Conservation (phyloP, 2,329 filamentous ascomycete genomes). For the Stemphylium beticola region DNA sequence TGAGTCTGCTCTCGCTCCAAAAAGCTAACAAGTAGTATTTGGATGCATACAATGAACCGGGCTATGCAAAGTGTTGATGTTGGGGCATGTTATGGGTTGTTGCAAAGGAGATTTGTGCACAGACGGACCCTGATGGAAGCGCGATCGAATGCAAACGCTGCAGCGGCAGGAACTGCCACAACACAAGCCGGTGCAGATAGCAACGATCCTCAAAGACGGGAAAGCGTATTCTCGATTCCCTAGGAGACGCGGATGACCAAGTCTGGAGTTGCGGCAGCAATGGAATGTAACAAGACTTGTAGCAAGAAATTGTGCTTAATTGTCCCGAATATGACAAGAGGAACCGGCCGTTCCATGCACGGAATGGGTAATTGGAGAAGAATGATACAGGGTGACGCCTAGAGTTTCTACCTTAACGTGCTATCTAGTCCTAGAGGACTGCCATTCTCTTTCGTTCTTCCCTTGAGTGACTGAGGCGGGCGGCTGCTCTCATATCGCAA, state of each 20-base stretch:
- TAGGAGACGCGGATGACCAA: background rate
- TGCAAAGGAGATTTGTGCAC: constrained; percentile 23
- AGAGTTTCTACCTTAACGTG: no score
- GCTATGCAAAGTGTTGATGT: constrained; percentile 20
- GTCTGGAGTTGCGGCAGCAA: background rate
- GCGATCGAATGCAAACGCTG: constrained; percentile 29
- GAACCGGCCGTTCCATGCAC: constrained; percentile 18
- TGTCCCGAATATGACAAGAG: constrained; percentile 14
- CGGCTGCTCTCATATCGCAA: no score
- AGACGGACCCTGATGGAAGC: constrained; percentile 22
- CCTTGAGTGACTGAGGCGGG: no score
- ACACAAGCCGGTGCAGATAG: constrained; percentile 17
- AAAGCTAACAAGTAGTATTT: constrained; percentile 41
- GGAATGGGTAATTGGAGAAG: constrained; percentile 3
- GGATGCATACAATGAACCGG: constrained; percentile 37
- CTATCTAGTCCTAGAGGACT: no score
- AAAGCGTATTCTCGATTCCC: constrained; percentile 12
- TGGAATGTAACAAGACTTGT: constrained; percentile 19
- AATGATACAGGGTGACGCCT: no score
- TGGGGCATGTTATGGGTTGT: constrained; percentile 4
- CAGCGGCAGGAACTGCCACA: constrained; percentile 27
- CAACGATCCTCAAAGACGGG: constrained; percentile 16
- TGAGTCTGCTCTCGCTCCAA: constrained; percentile 35
- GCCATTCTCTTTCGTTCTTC: no score
- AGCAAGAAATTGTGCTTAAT: constrained; percentile 5